Evolutionary conservation across 768 basidiomycete genomes (phyloP), one percentile per base, ranked within the genome.

Genomic region (Polyporus arcularius): DNA sequence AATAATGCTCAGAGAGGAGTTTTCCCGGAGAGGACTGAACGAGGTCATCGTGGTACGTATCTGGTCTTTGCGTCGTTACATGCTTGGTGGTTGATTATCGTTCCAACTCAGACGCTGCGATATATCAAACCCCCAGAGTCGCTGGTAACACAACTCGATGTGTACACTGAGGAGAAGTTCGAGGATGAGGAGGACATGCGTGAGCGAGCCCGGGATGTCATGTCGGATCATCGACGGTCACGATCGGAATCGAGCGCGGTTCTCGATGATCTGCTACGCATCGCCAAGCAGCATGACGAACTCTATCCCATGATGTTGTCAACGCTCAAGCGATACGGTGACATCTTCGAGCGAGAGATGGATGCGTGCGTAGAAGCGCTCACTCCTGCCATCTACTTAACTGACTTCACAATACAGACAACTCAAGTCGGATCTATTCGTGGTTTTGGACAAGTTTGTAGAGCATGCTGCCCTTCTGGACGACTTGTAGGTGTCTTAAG

Each of bases 171-270:
- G 63, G 94, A 96, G 71, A 91, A 92, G 66, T 90, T 88, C 47
- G 94, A 96, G 67, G 94, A 97, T 70, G 90, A 92, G 70, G 87
- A 90, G 68, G 91, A 95, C 52, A 81, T 92, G 73, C 85, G 86
- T 41, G 87, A 94, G 63, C 82, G 85, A 39, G 78, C 83, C 40
- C 79, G 72, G n/a, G 74, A 65, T 55, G 69, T 73, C 39, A 71
- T 79, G 43, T 55, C 53, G 8, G 64, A 62, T 54, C 64, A 70
- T 50, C 66, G 62, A 18, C 72, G 62, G 38, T 50, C 68, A 4
- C 55, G 60, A 11, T 82, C 82, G 2, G 87, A 87, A 32, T 81
- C 84, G 0, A 84, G 82, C 53, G 69, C 76, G 2, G 80, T 80
- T 2, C 68, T 92, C 38, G 81, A 86, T 38, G 87, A 90, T 46